Evolutionary conservation across 2,329 filamentous ascomycete genomes (phyloP).

Genomic region (Leptographium flavum): DNA sequence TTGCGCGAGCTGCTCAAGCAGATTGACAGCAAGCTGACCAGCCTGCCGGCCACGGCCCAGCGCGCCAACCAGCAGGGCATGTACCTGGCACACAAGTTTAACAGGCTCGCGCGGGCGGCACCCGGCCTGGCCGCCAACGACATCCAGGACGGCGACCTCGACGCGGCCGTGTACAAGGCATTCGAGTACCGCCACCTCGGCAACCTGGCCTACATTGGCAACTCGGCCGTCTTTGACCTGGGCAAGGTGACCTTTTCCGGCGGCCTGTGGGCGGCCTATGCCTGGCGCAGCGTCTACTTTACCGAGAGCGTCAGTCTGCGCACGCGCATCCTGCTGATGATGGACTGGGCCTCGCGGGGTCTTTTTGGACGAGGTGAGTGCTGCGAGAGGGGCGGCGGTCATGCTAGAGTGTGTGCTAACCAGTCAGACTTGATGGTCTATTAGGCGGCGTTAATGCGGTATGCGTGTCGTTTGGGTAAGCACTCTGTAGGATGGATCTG

Average conservation of each 20-base stretch:
- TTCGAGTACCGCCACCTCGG: conserved; percentile 92
- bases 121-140: conserved; percentile 68
- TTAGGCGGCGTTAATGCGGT: too few relatives aligned
- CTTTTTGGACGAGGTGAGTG: conserved; percentile 80
- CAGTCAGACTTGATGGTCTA: conserved; percentile 22
- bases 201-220: conserved; percentile 86
- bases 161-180: conserved; percentile 82
- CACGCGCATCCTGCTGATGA: conserved; percentile 76
- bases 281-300: conserved; percentile 95
- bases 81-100: conserved; percentile 88
- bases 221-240: conserved; percentile 89
- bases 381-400: too few relatives aligned
- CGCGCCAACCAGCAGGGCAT: conserved; percentile 90
- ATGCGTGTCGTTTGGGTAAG: too few relatives aligned
- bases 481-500: too few relatives aligned
- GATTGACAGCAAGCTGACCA: conserved; percentile 91
- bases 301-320: conserved; percentile 90
- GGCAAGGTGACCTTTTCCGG: conserved; percentile 65
- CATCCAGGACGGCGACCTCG: conserved; percentile 75
- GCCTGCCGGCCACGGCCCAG: conserved; percentile 86
- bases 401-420: background rate
- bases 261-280: conserved; percentile 82
- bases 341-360: conserved; percentile 98
- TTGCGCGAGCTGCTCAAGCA: conserved; percentile 75
- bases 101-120: conserved; percentile 67